phyloP scores from a whole-genome alignment of 345 rosid species.

The Trapa bicornis region DNA sequence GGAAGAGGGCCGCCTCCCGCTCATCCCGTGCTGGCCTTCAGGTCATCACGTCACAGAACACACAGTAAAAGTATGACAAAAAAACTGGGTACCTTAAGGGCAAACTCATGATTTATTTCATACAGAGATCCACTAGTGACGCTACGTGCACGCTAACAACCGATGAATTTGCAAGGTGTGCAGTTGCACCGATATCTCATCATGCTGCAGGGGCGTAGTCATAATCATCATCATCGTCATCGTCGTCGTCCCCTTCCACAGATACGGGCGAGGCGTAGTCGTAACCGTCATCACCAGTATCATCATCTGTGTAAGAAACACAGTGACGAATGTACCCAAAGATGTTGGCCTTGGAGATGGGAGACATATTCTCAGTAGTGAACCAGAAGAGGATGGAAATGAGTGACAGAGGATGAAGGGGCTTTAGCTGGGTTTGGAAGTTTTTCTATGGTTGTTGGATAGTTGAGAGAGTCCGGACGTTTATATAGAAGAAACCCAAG shows the following conservation, averaged over 20 bases:
- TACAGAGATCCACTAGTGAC: background rate
- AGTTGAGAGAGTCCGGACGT: background rate
- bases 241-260: background rate
- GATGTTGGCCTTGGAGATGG: conserved; percentile 1
- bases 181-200: background rate
- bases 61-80: no score
- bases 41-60: background rate
- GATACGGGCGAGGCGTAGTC: conserved; percentile 1
- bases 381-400: no score
- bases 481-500: no score
- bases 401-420: background rate
- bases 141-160: background rate
- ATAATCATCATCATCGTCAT: background rate
- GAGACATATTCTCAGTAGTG: background rate
- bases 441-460: background rate
- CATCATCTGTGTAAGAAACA: conserved; percentile 3
- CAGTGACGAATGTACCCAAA: background rate
- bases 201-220: conserved; percentile 10
- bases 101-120: background rate
- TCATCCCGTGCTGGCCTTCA: conserved; percentile 16
- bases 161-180: background rate
- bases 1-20: conserved; percentile 12
- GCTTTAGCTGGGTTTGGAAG: background rate
- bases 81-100: background rate
- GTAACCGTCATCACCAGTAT: background rate